Evolutionary conservation across 1,284 basidiomycete species (phyloP).

Genomic region (Microbotryomycetes sp.): DNA sequence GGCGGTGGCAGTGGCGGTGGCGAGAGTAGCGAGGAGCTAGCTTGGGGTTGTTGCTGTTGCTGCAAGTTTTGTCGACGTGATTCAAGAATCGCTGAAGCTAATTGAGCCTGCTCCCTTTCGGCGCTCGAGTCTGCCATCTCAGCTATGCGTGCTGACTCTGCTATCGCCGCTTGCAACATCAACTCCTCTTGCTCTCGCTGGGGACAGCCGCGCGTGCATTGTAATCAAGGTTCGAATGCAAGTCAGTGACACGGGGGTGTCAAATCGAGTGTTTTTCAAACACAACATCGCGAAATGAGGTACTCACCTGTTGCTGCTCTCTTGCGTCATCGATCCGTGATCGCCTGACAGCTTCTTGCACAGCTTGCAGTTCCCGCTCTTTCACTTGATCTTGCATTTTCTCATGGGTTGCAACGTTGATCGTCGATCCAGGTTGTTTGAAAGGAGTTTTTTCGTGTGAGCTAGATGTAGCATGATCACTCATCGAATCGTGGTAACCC

Average conservation of each 20-base stretch:
- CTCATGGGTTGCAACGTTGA: too few species aligned
- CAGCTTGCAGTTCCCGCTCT: neutral
- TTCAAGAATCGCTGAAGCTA: neutral
- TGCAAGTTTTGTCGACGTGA: neutral
- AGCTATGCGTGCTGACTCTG: conserved; percentile 1
- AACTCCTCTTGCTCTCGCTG: conserved; percentile 1
- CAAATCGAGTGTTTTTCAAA: neutral
- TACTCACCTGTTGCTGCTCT: neutral
- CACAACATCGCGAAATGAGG: neutral
- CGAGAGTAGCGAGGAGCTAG: neutral
- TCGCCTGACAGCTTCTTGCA: neutral
- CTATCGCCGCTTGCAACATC: conserved; percentile 6
- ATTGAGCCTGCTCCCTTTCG: neutral
- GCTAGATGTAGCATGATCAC: too few species aligned
- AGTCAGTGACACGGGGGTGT: neutral
- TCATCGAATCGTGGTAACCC: neutral
- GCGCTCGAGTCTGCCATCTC: neutral
- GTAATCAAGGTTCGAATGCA: neutral
- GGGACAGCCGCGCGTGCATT: neutral
- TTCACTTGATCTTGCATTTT: too few species aligned
- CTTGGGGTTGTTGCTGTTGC: neutral
- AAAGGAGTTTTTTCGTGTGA: too few species aligned
- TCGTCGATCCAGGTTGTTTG: too few species aligned
- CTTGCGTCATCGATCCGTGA: neutral
- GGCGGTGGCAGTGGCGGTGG: neutral